Percentiles rank a stretch among this genome's conserved stretches.
These are phyloP conservation scores for Colletotrichum cordylinicola DNA, from an alignment of 2,329 filamentous ascomycete species.

Conservation along the genomic window DNA sequence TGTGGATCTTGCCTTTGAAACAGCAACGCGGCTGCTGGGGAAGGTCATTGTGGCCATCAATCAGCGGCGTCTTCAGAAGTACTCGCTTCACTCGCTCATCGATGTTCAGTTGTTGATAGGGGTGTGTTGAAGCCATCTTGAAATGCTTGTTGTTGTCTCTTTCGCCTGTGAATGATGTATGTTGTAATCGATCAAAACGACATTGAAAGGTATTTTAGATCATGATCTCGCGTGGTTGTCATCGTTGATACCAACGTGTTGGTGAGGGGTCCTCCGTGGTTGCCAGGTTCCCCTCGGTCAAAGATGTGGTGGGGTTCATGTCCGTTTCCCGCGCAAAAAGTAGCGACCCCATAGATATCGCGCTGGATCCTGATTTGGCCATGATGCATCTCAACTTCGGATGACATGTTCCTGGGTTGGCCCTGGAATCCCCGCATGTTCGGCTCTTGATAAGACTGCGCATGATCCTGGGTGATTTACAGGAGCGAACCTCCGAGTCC, in stretches of 20 bases:
- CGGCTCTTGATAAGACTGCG: neutral
- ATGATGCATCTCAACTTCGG: neutral
- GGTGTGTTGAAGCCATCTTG: neutral
- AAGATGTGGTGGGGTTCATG: neutral
- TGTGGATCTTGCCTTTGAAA: slow-evolving; percentile 35
- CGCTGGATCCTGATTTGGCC: neutral
- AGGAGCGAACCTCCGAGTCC: neutral
- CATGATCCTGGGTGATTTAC: neutral
- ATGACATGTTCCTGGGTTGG: neutral
- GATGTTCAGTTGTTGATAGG: slow-evolving; percentile 17
- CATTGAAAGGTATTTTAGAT: fast-evolving
- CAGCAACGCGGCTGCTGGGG: slow-evolving; percentile 30
- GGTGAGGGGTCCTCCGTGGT: neutral
- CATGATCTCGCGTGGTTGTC: fast-evolving
- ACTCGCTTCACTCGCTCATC: slow-evolving; percentile 35
- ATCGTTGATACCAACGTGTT: neutral
- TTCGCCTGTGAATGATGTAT: fast-evolving
- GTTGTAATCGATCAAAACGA: fast-evolving
- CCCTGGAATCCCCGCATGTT: neutral
- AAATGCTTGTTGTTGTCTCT: fast-evolving
- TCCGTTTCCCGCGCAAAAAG: slow-evolving; percentile 8
- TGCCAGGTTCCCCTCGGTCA: neutral
- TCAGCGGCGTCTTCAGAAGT: slow-evolving; percentile 31
- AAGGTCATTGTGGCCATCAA: slow-evolving; percentile 41
- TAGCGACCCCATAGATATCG: neutral